Evolutionary conservation across 2,329 filamentous ascomycete species (phyloP), one percentile per base, ranked within the genome.

Genomic region (Lizonia empirigonia): DNA sequence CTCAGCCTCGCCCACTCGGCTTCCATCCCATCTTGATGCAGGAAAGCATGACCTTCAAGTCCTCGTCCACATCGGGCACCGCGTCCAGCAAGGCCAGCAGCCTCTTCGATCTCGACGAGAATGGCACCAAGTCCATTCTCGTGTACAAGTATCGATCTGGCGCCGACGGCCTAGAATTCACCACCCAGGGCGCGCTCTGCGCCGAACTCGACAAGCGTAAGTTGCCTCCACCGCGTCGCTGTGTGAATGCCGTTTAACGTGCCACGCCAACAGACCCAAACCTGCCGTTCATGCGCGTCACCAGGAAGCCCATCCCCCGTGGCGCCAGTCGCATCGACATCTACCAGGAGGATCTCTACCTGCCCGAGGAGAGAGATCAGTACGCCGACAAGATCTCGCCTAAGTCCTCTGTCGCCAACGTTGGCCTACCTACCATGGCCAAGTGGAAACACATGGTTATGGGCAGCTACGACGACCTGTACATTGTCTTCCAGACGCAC

Each of bases 401-500:
- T 65, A 76, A 78, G 62, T 72, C 72, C n/a, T 76, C 73, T 1
- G 67, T 80, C 44, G 78, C 78, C 16, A 77, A 77, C 44, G 69
- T 80, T 50, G 75, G 76, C 38, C 68, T 80, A 18, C 77, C 77
- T 5, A 71, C 68, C 9, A 60, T 63, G 23, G 74, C 76, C 8
- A 78, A 77, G 58, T 77, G 76, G 72, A 77, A 76, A 52, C 71
- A 76, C 30, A 65, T 78, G 55, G 60, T 80, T 13, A 67, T 78
- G 49, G 75, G 77, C 48, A 74, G 71, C 49, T 80, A 73, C 55
- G 71, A 77, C 19, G 74, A 79, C 27, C 69, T 80, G n/a, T 80
- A 77, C 63, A 79, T 80, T 53, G 74, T 80, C 15, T 77, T 72
- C 39, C 71, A 75, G 15, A 74, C 77, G 33, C 64, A 65, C 39